Evolutionary conservation across 139 green algal species (phyloP).

Genomic region (Mesostigma viride): DNA sequence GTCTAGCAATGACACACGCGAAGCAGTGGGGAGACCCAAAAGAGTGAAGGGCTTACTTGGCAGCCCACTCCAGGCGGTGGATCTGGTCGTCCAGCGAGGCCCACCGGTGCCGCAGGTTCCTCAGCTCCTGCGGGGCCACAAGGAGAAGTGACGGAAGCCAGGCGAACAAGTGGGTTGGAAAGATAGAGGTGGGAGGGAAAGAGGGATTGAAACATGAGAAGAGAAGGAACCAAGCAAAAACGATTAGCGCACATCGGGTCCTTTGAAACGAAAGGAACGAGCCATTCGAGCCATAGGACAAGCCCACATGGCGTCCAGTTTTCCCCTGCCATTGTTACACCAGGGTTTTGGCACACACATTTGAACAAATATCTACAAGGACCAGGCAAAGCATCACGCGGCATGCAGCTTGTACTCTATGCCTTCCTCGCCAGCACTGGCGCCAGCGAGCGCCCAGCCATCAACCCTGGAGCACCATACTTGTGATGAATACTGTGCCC

Average conservation of each 20-base stretch:
- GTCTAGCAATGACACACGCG: no score
- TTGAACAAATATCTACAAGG: no score
- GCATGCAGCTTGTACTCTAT: no score
- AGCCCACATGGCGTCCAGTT: not conserved
- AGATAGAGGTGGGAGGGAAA: not conserved
- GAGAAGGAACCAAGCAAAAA: not conserved
- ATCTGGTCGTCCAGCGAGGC: constrained; percentile 64
- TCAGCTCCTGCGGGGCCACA: constrained; percentile 6
- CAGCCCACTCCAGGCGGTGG: constrained; percentile 16
- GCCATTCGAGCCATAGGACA: not conserved
- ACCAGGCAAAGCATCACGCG: no score
- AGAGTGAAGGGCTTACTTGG: constrained; percentile 12
- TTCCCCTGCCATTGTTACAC: no score
- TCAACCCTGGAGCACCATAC: no score
- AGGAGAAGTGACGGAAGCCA: not conserved
- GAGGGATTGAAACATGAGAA: not conserved
- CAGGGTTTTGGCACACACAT: no score
- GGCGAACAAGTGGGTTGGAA: not conserved
- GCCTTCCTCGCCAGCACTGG: no score
- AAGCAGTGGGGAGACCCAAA: not conserved
- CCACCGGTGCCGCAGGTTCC: constrained; percentile 39
- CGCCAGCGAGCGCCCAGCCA: no score
- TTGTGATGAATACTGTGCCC: no score
- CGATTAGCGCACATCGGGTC: no score
- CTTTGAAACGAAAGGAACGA: no score